phyloP scores from a whole-genome alignment of 1,284 basidiomycete species.

The Salmacisia buchloeana region DNA sequence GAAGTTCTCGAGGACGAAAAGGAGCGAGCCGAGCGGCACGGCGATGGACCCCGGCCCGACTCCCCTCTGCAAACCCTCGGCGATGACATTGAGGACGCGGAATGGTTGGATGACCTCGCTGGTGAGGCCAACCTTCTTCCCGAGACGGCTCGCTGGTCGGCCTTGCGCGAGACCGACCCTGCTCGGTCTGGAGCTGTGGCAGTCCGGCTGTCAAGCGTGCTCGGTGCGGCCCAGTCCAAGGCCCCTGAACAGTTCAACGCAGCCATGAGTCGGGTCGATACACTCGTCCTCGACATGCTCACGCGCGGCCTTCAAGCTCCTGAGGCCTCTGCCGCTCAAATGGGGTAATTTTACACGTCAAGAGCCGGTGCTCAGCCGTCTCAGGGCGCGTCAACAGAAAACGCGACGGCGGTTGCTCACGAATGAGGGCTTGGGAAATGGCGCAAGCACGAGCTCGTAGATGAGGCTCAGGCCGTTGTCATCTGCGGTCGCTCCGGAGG shows the following conservation, averaged over 20 bases:
- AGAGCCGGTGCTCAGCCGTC: too few species aligned
- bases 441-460: too few species aligned
- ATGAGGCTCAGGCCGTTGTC: too few species aligned
- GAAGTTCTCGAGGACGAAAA: constrained; percentile 40
- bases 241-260: constrained; percentile 18
- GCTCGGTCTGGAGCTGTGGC: constrained; percentile 25
- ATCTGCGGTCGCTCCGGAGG: too few species aligned
- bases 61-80: constrained; percentile 28
- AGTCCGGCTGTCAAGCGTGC: constrained; percentile 21
- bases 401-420: too few species aligned
- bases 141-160: constrained; percentile 28
- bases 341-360: too few species aligned
- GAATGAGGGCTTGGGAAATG: too few species aligned
- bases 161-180: constrained; percentile 27
- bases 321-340: too few species aligned
- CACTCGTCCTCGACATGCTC: constrained; percentile 41
- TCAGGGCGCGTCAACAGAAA: too few species aligned
- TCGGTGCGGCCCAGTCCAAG: constrained; percentile 26
- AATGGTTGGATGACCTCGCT: constrained; percentile 33
- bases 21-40: constrained; percentile 10
- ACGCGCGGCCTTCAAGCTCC: constrained; percentile 3
- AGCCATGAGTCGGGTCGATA: constrained; percentile 31
- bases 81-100: constrained; percentile 20
- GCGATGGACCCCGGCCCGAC: constrained; percentile 14
- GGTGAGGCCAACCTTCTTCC: constrained; percentile 22